Percentiles rank a stretch among this genome's conserved stretches.
Evolutionary conservation across 768 basidiomycete species (phyloP).

Genomic region (Nidularia sp.): DNA sequence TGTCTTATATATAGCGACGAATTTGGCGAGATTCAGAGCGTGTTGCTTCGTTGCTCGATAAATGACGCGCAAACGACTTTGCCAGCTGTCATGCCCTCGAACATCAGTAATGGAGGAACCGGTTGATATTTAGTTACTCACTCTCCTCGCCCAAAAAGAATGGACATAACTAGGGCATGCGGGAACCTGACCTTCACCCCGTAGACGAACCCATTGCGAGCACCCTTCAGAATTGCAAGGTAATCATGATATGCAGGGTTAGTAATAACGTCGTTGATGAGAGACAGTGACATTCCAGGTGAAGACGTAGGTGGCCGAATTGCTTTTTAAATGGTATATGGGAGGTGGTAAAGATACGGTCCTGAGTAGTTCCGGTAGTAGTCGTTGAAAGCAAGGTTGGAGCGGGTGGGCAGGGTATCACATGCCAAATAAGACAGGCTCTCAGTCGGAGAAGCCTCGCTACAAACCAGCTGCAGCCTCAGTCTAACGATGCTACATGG

Average conservation of each 20-base stretch:
- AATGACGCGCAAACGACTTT: slow-evolving; percentile 60
- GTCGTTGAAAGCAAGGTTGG: neutral
- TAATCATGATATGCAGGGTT: slow-evolving; percentile 86
- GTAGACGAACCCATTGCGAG: slow-evolving; percentile 86
- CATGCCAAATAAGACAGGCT: neutral
- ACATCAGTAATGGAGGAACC: slow-evolving; percentile 2
- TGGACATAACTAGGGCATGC: slow-evolving; percentile 94
- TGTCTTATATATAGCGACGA: slow-evolving; percentile 91
- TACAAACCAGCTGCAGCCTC: too few relatives aligned
- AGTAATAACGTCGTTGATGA: slow-evolving; percentile 43
- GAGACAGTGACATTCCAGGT: slow-evolving; percentile 10
- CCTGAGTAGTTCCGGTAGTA: too few relatives aligned
- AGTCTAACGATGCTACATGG: too few relatives aligned
- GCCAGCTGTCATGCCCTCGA: slow-evolving; percentile 50
- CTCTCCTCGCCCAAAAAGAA: slow-evolving; percentile 91
- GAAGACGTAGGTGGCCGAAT: neutral
- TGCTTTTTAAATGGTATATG: too few relatives aligned
- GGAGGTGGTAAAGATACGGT: too few relatives aligned
- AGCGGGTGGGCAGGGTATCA: neutral
- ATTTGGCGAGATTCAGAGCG: slow-evolving; percentile 88
- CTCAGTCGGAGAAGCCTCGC: too few relatives aligned
- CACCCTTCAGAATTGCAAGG: slow-evolving; percentile 91
- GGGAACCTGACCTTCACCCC: slow-evolving; percentile 92
- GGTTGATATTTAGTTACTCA: slow-evolving; percentile 36
- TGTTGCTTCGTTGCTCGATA: slow-evolving; percentile 87